Evolutionary conservation across 2,329 filamentous ascomycete genomes (phyloP), one percentile per base, ranked within the genome.

Genomic region (Neofusicoccum sp.): DNA sequence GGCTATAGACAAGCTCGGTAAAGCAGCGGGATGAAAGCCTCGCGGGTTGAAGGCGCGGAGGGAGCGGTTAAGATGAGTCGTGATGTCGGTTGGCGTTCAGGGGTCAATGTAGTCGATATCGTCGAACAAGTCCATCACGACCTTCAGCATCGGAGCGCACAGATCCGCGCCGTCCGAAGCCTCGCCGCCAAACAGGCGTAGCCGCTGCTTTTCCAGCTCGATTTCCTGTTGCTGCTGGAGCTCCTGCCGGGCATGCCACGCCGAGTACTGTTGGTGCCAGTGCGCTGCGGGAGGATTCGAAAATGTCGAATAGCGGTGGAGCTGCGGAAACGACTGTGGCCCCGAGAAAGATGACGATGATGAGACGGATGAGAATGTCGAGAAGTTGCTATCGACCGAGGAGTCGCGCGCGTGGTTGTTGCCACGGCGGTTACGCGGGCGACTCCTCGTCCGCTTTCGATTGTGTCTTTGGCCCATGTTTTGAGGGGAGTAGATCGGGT

Each of bases 91-190:
- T 12, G 28, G n/a, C 1, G 26, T 8, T 69, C 65, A 78, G 41
- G 74, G 71, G 64, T 78, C 75, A 56, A 76, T 73, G 62, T 78
- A 80, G 66, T 80, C 78, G 62, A 75, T 73, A 58, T 70, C 67
- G 60, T 78, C 71, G 64, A 80, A 80, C 12, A 80, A 70, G 63
- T 75, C 73, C 58, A 76, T 75, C 20, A 80, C 77, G 9, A 80
- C 78, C 67, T 77, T 76, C 62, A 80, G 66, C 78, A 80, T 80
- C 2, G 75, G 73, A 54, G 75, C 77, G 54, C 77, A 70, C 12
- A 80, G 71, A 62, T 70, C 70, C 65, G 69, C 69, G 64, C 78
- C 76, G 61, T 78, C 76, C 58, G 73, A 74, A 47, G 69, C 73
- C 58, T 74, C 69, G 30, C 77, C 77, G 20, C 78, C 78, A 65